A percentile compares a stretch with the other conserved stretches of the same genome.
Conservation (phyloP, 208 protist species). For the Trypanosoma congolense region DNA sequence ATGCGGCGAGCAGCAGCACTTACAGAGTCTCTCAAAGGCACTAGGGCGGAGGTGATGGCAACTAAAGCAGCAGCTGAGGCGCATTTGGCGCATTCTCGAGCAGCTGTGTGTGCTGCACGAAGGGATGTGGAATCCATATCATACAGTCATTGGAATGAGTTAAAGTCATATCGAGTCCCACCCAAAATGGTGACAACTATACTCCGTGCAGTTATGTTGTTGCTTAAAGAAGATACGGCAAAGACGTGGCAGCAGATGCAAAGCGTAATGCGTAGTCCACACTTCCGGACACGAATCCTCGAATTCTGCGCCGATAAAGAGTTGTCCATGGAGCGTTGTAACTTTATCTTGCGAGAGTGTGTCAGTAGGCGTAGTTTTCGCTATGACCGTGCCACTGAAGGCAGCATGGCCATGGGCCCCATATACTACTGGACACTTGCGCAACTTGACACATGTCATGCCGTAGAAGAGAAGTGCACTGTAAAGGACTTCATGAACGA, state of each 20-base stretch:
- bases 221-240: constrained; percentile 77
- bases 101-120: constrained; percentile 43
- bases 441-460: constrained; percentile 75
- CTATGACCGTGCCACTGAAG: constrained; percentile 72
- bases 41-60: constrained; percentile 52
- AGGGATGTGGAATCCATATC: constrained; percentile 77
- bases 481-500: constrained; percentile 49
- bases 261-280: constrained; percentile 62
- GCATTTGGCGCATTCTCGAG: constrained; percentile 62
- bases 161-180: constrained; percentile 84
- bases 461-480: constrained; percentile 45
- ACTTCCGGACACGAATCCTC: constrained; percentile 71
- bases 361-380: constrained; percentile 79
- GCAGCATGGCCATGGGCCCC: constrained; percentile 70
- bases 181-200: constrained; percentile 75
- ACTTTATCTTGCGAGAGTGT: constrained; percentile 86
- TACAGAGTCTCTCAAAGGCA: constrained; percentile 53
- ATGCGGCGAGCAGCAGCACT: constrained; percentile 58
- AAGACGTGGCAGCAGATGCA: constrained; percentile 78
- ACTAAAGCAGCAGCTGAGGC: constrained; percentile 48
- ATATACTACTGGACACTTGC: constrained; percentile 90
- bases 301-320: constrained; percentile 55
- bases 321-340: constrained; percentile 67
- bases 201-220: constrained; percentile 82
- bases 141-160: constrained; percentile 76